A percentile compares a stretch with the other conserved stretches of the same genome.
Evolutionary conservation across 1,284 basidiomycete species (phyloP).

Genomic region (Paramarasmius palmivorus): DNA sequence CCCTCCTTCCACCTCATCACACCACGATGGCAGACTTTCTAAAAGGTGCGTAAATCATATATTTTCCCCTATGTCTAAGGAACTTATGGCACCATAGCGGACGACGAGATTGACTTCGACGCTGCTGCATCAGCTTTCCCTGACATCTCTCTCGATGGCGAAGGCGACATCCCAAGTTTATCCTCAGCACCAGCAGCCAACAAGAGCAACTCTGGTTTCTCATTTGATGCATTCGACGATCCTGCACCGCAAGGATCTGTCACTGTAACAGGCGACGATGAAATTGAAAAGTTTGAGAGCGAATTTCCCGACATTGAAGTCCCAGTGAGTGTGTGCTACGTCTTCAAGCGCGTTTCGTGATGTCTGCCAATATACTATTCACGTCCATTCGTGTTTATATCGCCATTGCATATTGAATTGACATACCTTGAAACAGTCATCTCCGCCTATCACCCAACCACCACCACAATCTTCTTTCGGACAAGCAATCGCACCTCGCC

Average conservation of each 20-base stretch:
- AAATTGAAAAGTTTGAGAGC: constrained; percentile 88
- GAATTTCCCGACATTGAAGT: constrained; percentile 88
- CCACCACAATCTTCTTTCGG: constrained; percentile 43
- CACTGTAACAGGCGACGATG: constrained; percentile 84
- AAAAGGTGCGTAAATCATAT: too few species aligned
- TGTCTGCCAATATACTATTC: too few species aligned
- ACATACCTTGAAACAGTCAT: constrained; percentile 1
- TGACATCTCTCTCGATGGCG: constrained; percentile 74
- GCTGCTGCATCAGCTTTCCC: constrained; percentile 82
- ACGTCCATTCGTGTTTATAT: not conserved
- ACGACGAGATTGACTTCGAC: constrained; percentile 70
- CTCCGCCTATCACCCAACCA: constrained; percentile 24
- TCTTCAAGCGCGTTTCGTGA: too few species aligned
- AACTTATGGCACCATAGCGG: too few species aligned
- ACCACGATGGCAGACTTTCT: too few species aligned
- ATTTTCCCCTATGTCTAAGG: too few species aligned
- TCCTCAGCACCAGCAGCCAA: constrained; percentile 34
- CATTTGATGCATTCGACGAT: constrained; percentile 64
- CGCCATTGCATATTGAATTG: not conserved
- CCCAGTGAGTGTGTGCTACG: constrained; percentile 47
- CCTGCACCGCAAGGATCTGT: constrained; percentile 53
- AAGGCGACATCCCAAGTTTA: constrained; percentile 47
- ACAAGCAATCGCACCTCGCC: constrained; percentile 68
- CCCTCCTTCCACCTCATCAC: too few species aligned
- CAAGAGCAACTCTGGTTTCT: constrained; percentile 45